Evolutionary conservation across 306 rosid genomes (phyloP).

Genomic region (Trichosanthes truncata): DNA sequence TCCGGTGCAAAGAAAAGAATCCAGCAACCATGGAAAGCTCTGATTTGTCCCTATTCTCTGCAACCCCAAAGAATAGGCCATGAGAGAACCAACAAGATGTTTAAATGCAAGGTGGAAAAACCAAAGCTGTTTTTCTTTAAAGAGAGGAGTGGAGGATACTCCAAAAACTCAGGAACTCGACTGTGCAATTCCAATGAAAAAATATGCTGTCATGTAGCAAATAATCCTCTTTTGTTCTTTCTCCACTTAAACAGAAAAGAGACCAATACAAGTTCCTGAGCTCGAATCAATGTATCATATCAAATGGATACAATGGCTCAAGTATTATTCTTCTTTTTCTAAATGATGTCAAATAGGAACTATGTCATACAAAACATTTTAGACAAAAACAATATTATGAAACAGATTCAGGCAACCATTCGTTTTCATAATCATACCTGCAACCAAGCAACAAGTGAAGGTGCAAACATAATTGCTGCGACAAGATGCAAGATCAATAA

Average conservation of each 20-base stretch:
- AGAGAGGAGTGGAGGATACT: background rate
- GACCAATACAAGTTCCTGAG: background rate
- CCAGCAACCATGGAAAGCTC: conserved; percentile 76
- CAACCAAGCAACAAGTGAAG: conserved; percentile 83
- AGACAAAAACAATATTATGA: background rate
- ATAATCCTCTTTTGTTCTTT: background rate
- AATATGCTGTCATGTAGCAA: background rate
- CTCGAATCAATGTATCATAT: background rate
- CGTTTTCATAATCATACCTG: conserved; percentile 40
- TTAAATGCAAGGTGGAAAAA: background rate
- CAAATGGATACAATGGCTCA: background rate
- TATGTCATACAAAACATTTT: background rate
- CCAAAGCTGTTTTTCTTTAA: background rate
- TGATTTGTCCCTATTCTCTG: conserved; percentile 75
- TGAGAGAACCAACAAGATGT: conserved; percentile 13
- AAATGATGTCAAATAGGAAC: background rate
- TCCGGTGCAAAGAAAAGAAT: conserved; percentile 65
- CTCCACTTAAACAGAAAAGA: background rate
- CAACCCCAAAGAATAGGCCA: conserved; percentile 15
- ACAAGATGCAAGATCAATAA: conserved; percentile 67
- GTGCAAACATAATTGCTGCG: conserved; percentile 80
- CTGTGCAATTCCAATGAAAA: background rate
- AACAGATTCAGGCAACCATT: background rate
- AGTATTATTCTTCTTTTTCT: background rate
- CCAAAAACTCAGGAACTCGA: background rate